Percentiles rank a stretch among this genome's conserved stretches.
phyloP scores from a whole-genome alignment of 208 protist genomes.

The Perkinsela sp. region DNA sequence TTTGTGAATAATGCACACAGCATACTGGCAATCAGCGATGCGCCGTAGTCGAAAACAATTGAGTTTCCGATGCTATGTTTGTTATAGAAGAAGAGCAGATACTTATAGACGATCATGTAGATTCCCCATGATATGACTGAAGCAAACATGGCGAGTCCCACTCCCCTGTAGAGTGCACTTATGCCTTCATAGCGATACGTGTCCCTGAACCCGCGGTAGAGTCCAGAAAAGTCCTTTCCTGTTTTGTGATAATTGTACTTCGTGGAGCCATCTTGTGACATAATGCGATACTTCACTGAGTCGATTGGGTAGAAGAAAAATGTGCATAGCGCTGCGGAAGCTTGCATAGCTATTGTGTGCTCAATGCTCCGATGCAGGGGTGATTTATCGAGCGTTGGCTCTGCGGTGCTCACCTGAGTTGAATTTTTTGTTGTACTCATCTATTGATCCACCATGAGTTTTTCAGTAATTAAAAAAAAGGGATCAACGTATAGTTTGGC shows the following conservation, averaged over 20 bases:
- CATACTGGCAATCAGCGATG: slow-evolving; percentile 6
- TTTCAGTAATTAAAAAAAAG: too few relatives aligned
- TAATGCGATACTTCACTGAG: slow-evolving; percentile 45
- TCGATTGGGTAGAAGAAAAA: slow-evolving; percentile 59
- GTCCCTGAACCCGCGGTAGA: background rate
- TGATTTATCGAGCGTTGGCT: too few relatives aligned
- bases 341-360: slow-evolving; percentile 26
- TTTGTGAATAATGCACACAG: slow-evolving; percentile 9
- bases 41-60: slow-evolving; percentile 1
- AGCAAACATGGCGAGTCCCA: slow-evolving; percentile 7
- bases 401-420: too few relatives aligned
- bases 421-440: too few relatives aligned
- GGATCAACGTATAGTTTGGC: too few relatives aligned
- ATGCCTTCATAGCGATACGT: slow-evolving; percentile 5
- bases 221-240: background rate
- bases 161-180: slow-evolving; percentile 8
- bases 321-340: slow-evolving; percentile 28
- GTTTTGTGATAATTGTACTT: slow-evolving; percentile 23
- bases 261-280: slow-evolving; percentile 39
- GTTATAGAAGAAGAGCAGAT: background rate
- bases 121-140: slow-evolving; percentile 10
- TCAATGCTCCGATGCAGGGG: background rate
- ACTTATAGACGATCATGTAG: slow-evolving; percentile 12
- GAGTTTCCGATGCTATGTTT: background rate
- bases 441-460: too few relatives aligned